Conservation (phyloP, 148 eudicot genomes). For the Fagopyrum esculentum region DNA sequence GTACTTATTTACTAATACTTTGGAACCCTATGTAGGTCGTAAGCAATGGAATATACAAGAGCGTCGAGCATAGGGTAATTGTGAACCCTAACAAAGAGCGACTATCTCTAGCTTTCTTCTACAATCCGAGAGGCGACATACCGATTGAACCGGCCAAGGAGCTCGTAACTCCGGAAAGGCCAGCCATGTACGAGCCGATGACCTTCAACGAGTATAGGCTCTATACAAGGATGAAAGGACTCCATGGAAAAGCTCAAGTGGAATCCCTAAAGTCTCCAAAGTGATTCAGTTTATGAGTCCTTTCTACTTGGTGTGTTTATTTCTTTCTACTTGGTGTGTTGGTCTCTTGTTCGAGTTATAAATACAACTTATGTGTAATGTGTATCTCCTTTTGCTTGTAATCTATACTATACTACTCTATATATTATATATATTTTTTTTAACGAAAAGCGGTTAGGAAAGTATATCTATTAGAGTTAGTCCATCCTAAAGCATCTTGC, state of each 20-base stretch:
- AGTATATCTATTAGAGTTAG: too few relatives aligned
- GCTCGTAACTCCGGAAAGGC: slow-evolving; percentile 39
- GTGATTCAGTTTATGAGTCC: slow-evolving; percentile 3
- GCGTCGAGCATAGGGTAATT: slow-evolving; percentile 79
- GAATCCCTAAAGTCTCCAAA: slow-evolving; percentile 46
- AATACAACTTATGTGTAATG: not conserved
- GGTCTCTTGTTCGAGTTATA: not conserved
- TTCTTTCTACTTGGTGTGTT: too few relatives aligned
- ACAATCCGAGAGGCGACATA: slow-evolving; percentile 69
- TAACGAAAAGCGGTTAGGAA: too few relatives aligned
- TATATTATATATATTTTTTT: too few relatives aligned
- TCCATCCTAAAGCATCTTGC: too few relatives aligned
- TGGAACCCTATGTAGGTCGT: slow-evolving; percentile 32
- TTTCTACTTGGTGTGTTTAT: not conserved
- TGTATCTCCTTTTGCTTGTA: too few relatives aligned
- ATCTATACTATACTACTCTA: too few relatives aligned
- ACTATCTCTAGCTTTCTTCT: slow-evolving; percentile 67
- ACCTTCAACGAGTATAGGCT: slow-evolving; percentile 70
- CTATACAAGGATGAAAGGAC: slow-evolving; percentile 60
- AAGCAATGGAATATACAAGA: slow-evolving; percentile 69
- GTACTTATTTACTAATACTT: not conserved
- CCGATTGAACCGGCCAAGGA: slow-evolving; percentile 47
- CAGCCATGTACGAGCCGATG: slow-evolving; percentile 55
- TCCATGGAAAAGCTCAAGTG: slow-evolving; percentile 66
- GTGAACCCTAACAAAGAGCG: slow-evolving; percentile 61